A percentile compares a stretch with the other conserved stretches of the same genome.
Evolutionary conservation across 108 stramenopile genomes (phyloP).

Genomic region (Pseudonitzschia delicatissima): DNA sequence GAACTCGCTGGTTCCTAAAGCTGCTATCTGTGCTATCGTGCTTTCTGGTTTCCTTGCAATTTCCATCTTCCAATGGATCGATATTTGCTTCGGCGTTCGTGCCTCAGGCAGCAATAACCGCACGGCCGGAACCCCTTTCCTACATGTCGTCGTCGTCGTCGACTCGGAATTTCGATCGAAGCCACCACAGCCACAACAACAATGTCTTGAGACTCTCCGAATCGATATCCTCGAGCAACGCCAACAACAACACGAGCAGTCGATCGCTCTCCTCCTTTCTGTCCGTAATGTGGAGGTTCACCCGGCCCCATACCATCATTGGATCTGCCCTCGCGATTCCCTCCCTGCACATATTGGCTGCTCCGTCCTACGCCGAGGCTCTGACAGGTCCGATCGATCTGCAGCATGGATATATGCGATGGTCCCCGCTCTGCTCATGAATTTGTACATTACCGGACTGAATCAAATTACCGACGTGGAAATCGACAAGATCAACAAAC

Average conservation of each 20-base stretch:
- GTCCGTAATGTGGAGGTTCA: constrained; percentile 91
- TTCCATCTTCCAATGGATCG: no score
- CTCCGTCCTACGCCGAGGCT: constrained; percentile 55
- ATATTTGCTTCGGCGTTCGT: no score
- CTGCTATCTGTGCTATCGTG: no score
- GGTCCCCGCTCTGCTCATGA: constrained; percentile 90
- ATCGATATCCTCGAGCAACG: neutral
- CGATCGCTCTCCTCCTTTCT: constrained; percentile 34
- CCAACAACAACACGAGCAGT: neutral
- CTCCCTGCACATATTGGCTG: constrained; percentile 83
- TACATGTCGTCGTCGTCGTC: neutral
- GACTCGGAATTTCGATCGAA: neutral
- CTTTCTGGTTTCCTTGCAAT: no score
- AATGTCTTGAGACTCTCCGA: neutral
- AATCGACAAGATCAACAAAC: constrained; percentile 97
- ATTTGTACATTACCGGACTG: constrained; percentile 94
- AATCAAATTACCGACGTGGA: constrained; percentile 97
- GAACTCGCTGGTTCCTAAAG: no score
- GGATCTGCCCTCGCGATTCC: constrained; percentile 93
- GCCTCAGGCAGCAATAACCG: no score
- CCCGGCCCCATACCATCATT: constrained; percentile 94
- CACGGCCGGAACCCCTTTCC: no score
- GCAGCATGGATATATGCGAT: constrained; percentile 72
- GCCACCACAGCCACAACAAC: neutral
- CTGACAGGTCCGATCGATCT: constrained; percentile 41